Conservation (phyloP, 2,329 filamentous ascomycete species). For the Colletotrichum sidae region DNA sequence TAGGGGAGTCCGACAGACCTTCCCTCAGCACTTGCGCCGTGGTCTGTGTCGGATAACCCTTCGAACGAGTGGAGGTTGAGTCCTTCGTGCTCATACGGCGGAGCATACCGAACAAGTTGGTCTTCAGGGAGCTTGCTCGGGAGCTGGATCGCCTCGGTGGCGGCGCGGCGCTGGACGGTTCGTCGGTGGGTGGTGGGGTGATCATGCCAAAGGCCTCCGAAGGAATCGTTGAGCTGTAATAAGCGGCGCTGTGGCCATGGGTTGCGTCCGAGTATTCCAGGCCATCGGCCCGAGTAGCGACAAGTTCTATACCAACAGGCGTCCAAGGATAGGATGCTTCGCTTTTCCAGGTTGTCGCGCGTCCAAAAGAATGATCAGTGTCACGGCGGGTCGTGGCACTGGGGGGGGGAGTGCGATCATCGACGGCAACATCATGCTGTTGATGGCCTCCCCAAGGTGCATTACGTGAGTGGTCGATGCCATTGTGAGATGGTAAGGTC, state of each 20-base stretch:
- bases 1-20: constrained; percentile 45
- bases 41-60: constrained; percentile 17
- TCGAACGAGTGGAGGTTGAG: constrained; percentile 14
- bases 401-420: constrained; percentile 22
- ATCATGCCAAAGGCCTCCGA: constrained; percentile 56
- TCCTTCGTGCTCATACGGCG: constrained; percentile 45
- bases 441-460: constrained; percentile 16
- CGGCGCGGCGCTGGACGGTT: constrained; percentile 22
- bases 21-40: constrained; percentile 25
- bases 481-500: constrained; percentile 22
- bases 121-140: constrained; percentile 48
- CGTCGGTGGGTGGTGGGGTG: constrained; percentile 41
- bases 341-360: constrained; percentile 35
- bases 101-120: constrained; percentile 51
- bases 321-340: constrained; percentile 34
- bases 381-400: constrained; percentile 28
- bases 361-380: constrained; percentile 33
- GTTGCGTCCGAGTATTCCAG: constrained; percentile 37
- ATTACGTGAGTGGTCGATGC: constrained; percentile 15
- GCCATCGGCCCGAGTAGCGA: constrained; percentile 37
- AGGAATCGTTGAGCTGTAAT: constrained; percentile 55
- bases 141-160: constrained; percentile 44
- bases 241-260: constrained; percentile 49
- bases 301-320: constrained; percentile 33
- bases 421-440: constrained; percentile 25